These are phyloP conservation scores for Geotrichum klebahnii DNA, from an alignment of 1,139 yeast species.

Conservation along the genomic window DNA sequence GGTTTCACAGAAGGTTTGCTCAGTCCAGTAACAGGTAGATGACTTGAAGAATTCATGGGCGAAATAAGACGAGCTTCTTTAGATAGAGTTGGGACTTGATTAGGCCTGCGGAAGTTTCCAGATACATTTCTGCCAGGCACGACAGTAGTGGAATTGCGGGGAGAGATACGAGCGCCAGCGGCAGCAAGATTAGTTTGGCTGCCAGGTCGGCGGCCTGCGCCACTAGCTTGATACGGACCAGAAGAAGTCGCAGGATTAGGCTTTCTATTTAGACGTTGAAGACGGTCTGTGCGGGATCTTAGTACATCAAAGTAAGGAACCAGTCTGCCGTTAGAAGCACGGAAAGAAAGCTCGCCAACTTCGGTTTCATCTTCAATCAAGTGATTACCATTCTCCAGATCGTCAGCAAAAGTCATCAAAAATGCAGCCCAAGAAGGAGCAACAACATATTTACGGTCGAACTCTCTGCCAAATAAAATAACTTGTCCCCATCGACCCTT, in stretches of 20 bases:
- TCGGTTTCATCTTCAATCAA: slow-evolving; percentile 64
- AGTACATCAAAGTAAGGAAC: slow-evolving; percentile 62
- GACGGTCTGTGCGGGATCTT: slow-evolving; percentile 43
- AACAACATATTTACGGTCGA: slow-evolving; percentile 72
- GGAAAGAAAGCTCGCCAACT: slow-evolving; percentile 54
- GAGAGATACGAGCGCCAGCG: slow-evolving; percentile 5
- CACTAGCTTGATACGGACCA: slow-evolving; percentile 3
- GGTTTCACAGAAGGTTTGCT: slow-evolving; percentile 4
- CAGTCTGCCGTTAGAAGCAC: slow-evolving; percentile 48
- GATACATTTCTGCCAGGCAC: slow-evolving; percentile 21
- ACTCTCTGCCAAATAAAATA: slow-evolving; percentile 83
- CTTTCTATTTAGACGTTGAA: slow-evolving; percentile 26
- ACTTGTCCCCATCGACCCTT: slow-evolving; percentile 78
- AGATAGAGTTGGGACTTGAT: slow-evolving; percentile 1
- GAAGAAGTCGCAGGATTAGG: slow-evolving; percentile 2
- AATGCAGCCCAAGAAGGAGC: slow-evolving; percentile 87
- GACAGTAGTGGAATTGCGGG: slow-evolving; percentile 7
- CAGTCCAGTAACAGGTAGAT: slow-evolving; percentile 16
- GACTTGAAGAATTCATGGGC: slow-evolving; percentile 19
- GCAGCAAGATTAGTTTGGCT: slow-evolving; percentile 9
- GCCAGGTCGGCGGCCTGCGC: slow-evolving; percentile 4
- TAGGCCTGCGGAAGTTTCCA: slow-evolving; percentile 12
- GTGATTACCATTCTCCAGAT: slow-evolving; percentile 75
- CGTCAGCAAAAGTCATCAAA: slow-evolving; percentile 73
- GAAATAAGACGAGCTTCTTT: slow-evolving; percentile 21